phyloP scores from a whole-genome alignment of 805 yeast species.

The Candida ovalis region DNA sequence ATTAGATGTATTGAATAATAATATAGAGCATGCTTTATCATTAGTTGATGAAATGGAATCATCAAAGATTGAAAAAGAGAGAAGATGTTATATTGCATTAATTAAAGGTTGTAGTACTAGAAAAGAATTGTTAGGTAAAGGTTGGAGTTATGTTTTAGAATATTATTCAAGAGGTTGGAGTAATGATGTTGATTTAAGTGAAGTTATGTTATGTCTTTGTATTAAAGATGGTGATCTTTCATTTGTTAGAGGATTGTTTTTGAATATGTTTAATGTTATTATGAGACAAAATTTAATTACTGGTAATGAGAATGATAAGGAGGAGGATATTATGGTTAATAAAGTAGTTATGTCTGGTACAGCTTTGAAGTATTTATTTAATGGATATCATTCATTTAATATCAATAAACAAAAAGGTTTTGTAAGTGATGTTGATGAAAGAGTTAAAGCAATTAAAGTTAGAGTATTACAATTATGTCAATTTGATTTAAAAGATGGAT shows the following conservation, averaged over 20 bases:
- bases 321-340: no score
- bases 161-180: constrained; percentile 42
- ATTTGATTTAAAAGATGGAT: constrained; percentile 44
- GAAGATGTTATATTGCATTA: constrained; percentile 36
- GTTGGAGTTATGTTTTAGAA: constrained; percentile 77
- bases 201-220: constrained; percentile 71
- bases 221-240: constrained; percentile 75
- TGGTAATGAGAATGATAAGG: constrained; percentile 19
- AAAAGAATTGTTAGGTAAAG: constrained; percentile 43
- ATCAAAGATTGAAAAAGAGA: constrained; percentile 6
- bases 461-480: constrained; percentile 31
- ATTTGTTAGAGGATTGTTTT: constrained; percentile 61
- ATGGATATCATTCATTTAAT: constrained; percentile 36
- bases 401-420: constrained; percentile 14
- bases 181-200: constrained; percentile 44
- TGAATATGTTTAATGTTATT: background rate
- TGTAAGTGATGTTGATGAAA: constrained; percentile 34
- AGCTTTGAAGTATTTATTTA: constrained; percentile 38
- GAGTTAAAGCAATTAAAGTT: constrained; percentile 39
- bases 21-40: constrained; percentile 73
- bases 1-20: constrained; percentile 55
- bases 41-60: constrained; percentile 63
- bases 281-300: constrained; percentile 28
- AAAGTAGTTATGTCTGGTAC: constrained; percentile 13
- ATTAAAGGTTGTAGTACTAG: constrained; percentile 67